Base-by-base conservation (phyloP, 177 flowering plant genomes). In the Vitis hybrid region DNA sequence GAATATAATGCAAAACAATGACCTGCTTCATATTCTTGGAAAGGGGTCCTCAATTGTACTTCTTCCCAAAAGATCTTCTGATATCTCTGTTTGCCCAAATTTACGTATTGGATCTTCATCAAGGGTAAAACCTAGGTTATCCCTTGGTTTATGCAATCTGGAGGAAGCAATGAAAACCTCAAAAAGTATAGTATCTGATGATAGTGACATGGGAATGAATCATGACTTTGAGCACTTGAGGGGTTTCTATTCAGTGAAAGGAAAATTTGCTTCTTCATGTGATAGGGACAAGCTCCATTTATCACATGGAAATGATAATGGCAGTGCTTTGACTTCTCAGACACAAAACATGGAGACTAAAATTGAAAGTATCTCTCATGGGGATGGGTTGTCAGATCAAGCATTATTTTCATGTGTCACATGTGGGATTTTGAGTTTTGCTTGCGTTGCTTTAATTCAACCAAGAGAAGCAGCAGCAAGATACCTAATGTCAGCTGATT, bases 331-430 rank as follows among this genome's bases (percentile, higher is more conserved):
- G n/a, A 48, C 72, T 74, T 68, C 80, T 56, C 71, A 70, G 27
- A 60, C 56, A 18, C 60, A 56, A 72, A 70, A 73, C 12, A 35
- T 18, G 7, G 76, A 77, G 13, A 54, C 64, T 70, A 78, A 52
- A 73, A 71, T 52, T n/a, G 79, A 71, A 61, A 40, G 59, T 68
- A 60, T 57, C 48, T 72, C 69, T 64, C 81, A 73, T 51, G 75
- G 78, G 73, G 82, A 82, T 75, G 79, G 80, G 55, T 69, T 83
- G 77, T 80, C 89, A 2, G 90, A 87, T 68, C 88, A 86, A 67
- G 88, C 90, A 65, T 84, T 87, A 40, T 89, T 96, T 78, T 90
- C 97, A 35, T 96, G 99, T 78, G 97, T 90, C 69, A 90, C 91
- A 4, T 96, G 99, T 82, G 99, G 99, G 73, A 86, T 92, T 66